Base-by-base conservation (phyloP, 192 early-diverging fungal genomes). In the Backusella liffmaniae region DNA sequence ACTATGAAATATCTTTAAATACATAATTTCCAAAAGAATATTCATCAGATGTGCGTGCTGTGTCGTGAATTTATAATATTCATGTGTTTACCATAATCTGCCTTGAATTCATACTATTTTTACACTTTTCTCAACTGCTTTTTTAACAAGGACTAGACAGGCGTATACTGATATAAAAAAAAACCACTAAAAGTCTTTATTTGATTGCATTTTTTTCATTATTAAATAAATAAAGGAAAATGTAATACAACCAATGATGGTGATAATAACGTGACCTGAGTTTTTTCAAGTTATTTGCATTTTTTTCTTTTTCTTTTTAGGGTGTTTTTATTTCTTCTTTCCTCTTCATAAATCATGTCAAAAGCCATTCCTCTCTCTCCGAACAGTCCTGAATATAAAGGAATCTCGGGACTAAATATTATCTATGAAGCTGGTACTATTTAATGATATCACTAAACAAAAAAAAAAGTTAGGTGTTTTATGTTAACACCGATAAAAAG, bases 321-420 rank as follows among this genome's bases (percentile, higher is more conserved):
- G n/a, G n/a, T n/a, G n/a, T n/a, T n/a, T n/a, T 21, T 53, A n/a
- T 53, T 53, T 53, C 8, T 56, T 56, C 26, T 62, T 62, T 59
- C 56, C 26, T 62, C 13, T 62, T 12, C 9, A 26, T n/a, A 49
- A 5, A n/a, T 49, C 7, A 71, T 65, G 66, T 76, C 67, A 35
- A 73, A 41, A 37, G 42, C 66, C n/a, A 67, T 37, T 44, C 62
- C 71, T 79, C 82, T 78, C 79, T 80, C 88, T 82, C 88, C 62
- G 77, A 70, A 21, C 78, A 86, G 70, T 85, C 90, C 80, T 39
- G 82, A 83, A 59, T 83, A 76, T 56, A 83, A 79, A 67, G 82
- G 77, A 32, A 76, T 83, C 39, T 62, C 74, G 9, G 74, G 44
- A 29, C 66, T 83, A 26, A 83, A 83, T 73, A 78, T 83, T 37